Conservation (phyloP, 257 asterid species). For the Nicotiana noctiflora region DNA sequence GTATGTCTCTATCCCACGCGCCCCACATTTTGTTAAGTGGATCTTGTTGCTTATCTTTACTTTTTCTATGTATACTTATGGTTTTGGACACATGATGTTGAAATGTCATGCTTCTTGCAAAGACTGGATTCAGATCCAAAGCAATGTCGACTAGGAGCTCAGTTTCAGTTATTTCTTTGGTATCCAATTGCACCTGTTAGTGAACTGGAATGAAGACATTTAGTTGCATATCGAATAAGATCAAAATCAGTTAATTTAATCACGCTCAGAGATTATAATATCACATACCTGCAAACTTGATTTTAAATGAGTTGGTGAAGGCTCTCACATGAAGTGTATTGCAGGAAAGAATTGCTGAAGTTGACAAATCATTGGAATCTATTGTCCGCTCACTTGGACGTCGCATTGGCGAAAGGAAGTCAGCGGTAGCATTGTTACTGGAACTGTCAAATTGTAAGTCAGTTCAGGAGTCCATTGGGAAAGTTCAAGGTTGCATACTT, state of each 20-base stretch:
- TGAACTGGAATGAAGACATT: not conserved
- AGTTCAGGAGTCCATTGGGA: slow-evolving; percentile 41
- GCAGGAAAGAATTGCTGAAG: slow-evolving; percentile 48
- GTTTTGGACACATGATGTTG: not conserved
- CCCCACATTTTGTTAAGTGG: not conserved
- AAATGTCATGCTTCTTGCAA: not conserved
- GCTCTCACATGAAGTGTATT: slow-evolving; percentile 14
- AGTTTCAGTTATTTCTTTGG: not conserved
- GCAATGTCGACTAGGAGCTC: not conserved
- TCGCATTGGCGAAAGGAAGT: slow-evolving; percentile 42
- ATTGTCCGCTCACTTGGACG: slow-evolving; percentile 62
- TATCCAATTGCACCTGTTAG: not conserved
- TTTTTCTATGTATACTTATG: not conserved
- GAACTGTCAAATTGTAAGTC: slow-evolving; percentile 44
- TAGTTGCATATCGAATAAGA: not conserved
- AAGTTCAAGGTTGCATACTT: slow-evolving; percentile 60
- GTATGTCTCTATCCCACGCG: not conserved
- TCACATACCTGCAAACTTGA: slow-evolving; percentile 4
- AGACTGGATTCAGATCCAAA: not conserved
- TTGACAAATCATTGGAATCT: slow-evolving; percentile 34
- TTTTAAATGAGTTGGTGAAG: not conserved
- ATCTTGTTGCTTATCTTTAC: not conserved
- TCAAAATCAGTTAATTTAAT: not conserved
- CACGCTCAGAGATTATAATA: not conserved
- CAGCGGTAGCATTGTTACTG: slow-evolving; percentile 45